Evolutionary conservation across 371 early-diverging fungal species (phyloP).

Genomic region (Mortierella sp.): DNA sequence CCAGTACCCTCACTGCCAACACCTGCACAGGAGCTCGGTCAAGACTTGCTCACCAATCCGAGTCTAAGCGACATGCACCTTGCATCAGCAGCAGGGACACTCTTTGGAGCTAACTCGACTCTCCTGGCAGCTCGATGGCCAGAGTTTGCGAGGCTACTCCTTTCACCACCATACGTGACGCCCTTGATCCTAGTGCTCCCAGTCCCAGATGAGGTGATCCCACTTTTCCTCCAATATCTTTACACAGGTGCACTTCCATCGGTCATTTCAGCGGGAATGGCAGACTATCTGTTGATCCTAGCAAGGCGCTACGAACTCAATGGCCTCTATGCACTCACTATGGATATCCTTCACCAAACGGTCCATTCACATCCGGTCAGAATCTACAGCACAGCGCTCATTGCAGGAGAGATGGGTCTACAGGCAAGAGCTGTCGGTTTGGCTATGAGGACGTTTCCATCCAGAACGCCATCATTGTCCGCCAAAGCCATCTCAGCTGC

Average conservation of each 20-base stretch:
- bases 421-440: slow-evolving; percentile 40
- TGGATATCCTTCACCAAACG: slow-evolving; percentile 38
- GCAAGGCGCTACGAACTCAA: slow-evolving; percentile 44
- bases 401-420: slow-evolving; percentile 46
- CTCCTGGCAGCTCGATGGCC: slow-evolving; percentile 50
- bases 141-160: slow-evolving; percentile 32
- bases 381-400: slow-evolving; percentile 28
- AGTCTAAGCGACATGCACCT: slow-evolving; percentile 39
- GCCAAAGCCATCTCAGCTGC: slow-evolving; percentile 56
- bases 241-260: slow-evolving; percentile 39
- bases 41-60: slow-evolving; percentile 18
- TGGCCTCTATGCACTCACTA: slow-evolving; percentile 39
- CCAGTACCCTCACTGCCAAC: slow-evolving; percentile 33
- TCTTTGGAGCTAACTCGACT: slow-evolving; percentile 45
- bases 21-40: slow-evolving; percentile 41
- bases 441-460: slow-evolving; percentile 57
- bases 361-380: slow-evolving; percentile 34
- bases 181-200: slow-evolving; percentile 36
- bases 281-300: slow-evolving; percentile 42
- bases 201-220: slow-evolving; percentile 38
- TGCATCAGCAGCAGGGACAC: slow-evolving; percentile 22
- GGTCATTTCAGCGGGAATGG: slow-evolving; percentile 20
- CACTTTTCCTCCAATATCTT: slow-evolving; percentile 39
- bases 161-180: slow-evolving; percentile 49
- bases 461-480: slow-evolving; percentile 46